phyloP scores from a whole-genome alignment of 2,329 filamentous ascomycete species.

The Acrodontium crateriforme region DNA sequence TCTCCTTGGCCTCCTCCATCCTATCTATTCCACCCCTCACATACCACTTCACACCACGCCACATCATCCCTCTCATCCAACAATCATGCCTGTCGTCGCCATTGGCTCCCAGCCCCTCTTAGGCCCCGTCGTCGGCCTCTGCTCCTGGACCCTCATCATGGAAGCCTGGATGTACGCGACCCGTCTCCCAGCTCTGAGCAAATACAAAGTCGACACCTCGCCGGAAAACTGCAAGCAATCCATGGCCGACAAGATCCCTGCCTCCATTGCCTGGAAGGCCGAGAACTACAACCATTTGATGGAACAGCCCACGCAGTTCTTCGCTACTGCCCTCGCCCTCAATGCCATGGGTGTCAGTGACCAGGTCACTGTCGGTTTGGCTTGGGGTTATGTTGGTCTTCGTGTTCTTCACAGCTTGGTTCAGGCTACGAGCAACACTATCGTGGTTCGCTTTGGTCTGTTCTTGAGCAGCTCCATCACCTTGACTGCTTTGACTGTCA shows the following conservation, averaged over 20 bases:
- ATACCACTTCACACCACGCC: neutral
- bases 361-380: constrained; percentile 21
- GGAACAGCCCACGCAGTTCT: constrained; percentile 34
- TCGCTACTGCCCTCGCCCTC: constrained; percentile 25
- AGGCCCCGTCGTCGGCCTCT: constrained; percentile 19
- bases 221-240: constrained; percentile 6
- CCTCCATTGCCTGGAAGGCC: constrained; percentile 20
- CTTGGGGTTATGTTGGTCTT: constrained; percentile 30
- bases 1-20: neutral
- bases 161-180: constrained; percentile 30
- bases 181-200: constrained; percentile 24
- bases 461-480: constrained; percentile 20
- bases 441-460: constrained; percentile 24
- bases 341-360: constrained; percentile 18
- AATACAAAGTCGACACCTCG: constrained; percentile 12
- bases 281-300: constrained; percentile 33
- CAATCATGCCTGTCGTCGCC: constrained; percentile 3
- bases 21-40: neutral
- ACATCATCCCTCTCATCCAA: neutral
- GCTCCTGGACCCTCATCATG: constrained; percentile 28
- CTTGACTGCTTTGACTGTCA: constrained; percentile 20
- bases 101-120: constrained; percentile 8
- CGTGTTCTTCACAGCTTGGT: constrained; percentile 28
- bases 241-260: constrained; percentile 11
- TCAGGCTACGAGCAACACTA: constrained; percentile 24